These are phyloP conservation scores for Argentina anserina DNA, from an alignment of 306 rosid genomes.

Conservation along the genomic window DNA sequence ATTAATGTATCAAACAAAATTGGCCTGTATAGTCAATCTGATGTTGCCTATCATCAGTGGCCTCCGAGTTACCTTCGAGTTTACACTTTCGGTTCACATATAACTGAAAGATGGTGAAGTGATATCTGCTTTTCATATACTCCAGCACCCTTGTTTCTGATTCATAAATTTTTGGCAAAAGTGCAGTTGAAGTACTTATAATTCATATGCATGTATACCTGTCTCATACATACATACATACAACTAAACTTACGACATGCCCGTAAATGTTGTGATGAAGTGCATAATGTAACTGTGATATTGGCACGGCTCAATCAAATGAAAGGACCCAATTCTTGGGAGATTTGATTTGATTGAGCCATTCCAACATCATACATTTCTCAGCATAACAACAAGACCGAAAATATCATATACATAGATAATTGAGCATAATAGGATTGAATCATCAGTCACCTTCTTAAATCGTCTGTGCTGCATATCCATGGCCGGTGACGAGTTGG, in stretches of 20 bases:
- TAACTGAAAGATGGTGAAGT: no score
- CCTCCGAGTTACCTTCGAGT: no score
- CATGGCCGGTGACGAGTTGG: not conserved
- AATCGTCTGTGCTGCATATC: not conserved
- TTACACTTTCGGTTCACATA: no score
- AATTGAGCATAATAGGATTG: not conserved
- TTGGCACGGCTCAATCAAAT: slow-evolving; percentile 95
- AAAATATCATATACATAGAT: not conserved
- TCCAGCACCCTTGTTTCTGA: no score
- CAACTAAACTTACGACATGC: not conserved
- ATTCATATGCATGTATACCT: not conserved
- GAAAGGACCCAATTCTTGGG: slow-evolving; percentile 50
- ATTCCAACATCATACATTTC: slow-evolving; percentile 57
- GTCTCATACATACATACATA: not conserved
- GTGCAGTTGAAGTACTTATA: no score
- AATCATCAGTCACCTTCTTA: slow-evolving; percentile 18
- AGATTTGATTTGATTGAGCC: slow-evolving; percentile 78
- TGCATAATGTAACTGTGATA: slow-evolving; percentile 35
- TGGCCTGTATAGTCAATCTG: not conserved
- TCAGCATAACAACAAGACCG: slow-evolving; percentile 4
- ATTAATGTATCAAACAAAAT: not conserved
- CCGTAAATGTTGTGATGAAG: not conserved
- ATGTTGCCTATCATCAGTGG: no score
- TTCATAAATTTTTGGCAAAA: not conserved
- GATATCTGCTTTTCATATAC: no score